Evolutionary conservation across 257 asterid species (phyloP).

Genomic region (Scutellaria baicalensis): DNA sequence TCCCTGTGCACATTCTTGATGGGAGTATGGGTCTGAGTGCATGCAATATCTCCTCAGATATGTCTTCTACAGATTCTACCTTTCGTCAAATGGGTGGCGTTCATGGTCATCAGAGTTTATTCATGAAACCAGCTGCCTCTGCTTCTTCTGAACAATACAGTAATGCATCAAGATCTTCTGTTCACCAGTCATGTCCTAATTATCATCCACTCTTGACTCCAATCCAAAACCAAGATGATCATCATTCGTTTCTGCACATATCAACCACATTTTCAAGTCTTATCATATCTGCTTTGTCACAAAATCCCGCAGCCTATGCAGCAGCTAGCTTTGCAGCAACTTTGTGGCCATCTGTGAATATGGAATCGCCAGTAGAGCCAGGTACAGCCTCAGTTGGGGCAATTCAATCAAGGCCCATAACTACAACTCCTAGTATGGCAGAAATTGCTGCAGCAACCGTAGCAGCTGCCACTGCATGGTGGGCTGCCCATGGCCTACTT

Average conservation of each 20-base stretch:
- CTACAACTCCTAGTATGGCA: conserved; percentile 57
- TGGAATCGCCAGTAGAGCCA: conserved; percentile 37
- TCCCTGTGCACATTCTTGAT: conserved; percentile 85
- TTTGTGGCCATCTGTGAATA: conserved; percentile 56
- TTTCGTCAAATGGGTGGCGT: conserved; percentile 39
- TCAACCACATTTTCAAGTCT: conserved; percentile 75
- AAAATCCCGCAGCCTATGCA: conserved; percentile 88
- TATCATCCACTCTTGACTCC: conserved; percentile 59
- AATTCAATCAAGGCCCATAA: conserved; percentile 34
- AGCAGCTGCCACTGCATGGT: conserved; percentile 98
- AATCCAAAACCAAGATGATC: conserved; percentile 55
- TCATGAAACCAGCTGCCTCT: conserved; percentile 42
- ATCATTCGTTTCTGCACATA: conserved; percentile 49
- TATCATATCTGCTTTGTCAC: conserved; percentile 64
- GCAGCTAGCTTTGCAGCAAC: conserved; percentile 88
- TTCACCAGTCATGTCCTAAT: conserved; percentile 52
- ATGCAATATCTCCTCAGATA: conserved; percentile 27
- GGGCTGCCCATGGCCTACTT: conserved; percentile 93
- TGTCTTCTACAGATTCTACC: conserved; percentile 28
- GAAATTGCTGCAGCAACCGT: conserved; percentile 94
- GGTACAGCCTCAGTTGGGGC: conserved; percentile 28
- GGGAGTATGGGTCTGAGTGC: conserved; percentile 43
- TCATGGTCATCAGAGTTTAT: conserved; percentile 34
- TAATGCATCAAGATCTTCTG: conserved; percentile 43
- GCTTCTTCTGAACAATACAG: conserved; percentile 40